These are phyloP conservation scores for Diddensiella santjacobensis DNA, from an alignment of 805 yeast genomes.

Conservation along the genomic window DNA sequence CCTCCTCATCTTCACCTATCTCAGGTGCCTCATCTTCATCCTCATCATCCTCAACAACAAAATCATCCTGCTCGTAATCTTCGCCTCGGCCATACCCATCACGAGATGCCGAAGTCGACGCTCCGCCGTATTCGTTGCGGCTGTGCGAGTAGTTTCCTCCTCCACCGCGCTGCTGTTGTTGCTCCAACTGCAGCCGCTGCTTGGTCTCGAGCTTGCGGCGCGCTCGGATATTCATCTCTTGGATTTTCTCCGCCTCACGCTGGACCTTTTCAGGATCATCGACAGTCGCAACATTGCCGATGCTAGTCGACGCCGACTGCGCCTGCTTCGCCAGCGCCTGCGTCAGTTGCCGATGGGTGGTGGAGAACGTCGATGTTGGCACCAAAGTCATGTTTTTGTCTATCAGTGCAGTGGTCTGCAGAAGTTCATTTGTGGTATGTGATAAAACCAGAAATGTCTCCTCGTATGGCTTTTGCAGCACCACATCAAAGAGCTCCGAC, in stretches of 20 bases:
- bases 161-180: conserved; percentile 12
- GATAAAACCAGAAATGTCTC: conserved; percentile 72
- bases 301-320: conserved; percentile 27
- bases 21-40: conserved; percentile 31
- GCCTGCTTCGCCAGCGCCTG: conserved; percentile 34
- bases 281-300: conserved; percentile 37
- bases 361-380: conserved; percentile 87
- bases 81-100: conserved; percentile 21
- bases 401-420: conserved; percentile 64
- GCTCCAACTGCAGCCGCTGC: conserved; percentile 30
- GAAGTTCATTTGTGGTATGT: conserved; percentile 65
- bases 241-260: conserved; percentile 41
- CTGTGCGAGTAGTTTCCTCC: conserved; percentile 24
- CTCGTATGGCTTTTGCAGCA: conserved; percentile 51
- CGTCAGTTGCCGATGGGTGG: conserved; percentile 76
- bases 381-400: conserved; percentile 66
- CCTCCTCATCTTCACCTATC: conserved; percentile 30
- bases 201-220: conserved; percentile 40
- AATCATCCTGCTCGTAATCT: conserved; percentile 37
- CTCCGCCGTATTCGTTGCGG: conserved; percentile 18
- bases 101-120: conserved; percentile 17
- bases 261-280: conserved; percentile 44
- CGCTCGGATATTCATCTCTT: conserved; percentile 36
- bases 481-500: conserved; percentile 77
- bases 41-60: conserved; percentile 35